Percentiles rank a stretch among this genome's conserved stretches.
Conservation (phyloP, 1,139 yeast species). For the Geotrichum klebahnii region DNA sequence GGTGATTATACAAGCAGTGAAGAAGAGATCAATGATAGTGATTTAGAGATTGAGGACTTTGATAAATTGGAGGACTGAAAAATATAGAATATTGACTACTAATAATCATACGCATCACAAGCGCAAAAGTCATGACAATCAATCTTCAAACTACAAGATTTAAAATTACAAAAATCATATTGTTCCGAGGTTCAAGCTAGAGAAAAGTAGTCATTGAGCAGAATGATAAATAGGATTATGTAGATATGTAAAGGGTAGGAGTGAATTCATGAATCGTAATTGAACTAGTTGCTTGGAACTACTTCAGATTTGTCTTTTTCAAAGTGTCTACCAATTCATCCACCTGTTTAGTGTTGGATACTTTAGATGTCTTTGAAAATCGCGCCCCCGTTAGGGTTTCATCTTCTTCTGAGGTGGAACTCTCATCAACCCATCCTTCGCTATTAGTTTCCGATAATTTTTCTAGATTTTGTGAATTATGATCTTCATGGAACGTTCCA, state of each 20-base stretch:
- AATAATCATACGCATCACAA: too few relatives aligned
- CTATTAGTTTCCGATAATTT: slow-evolving; percentile 29
- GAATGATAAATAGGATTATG: too few relatives aligned
- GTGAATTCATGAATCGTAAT: too few relatives aligned
- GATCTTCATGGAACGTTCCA: slow-evolving; percentile 16
- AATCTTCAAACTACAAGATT: too few relatives aligned
- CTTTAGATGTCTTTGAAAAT: not conserved
- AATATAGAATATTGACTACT: too few relatives aligned
- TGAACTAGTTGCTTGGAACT: too few relatives aligned
- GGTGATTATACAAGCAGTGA: slow-evolving; percentile 32
- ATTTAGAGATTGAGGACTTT: slow-evolving; percentile 22
- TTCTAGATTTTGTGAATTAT: not conserved
- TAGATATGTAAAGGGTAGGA: too few relatives aligned
- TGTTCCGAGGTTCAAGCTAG: too few relatives aligned
- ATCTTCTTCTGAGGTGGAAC: slow-evolving; percentile 15
- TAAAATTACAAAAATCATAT: too few relatives aligned
- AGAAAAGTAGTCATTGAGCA: too few relatives aligned
- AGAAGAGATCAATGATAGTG: slow-evolving; percentile 24
- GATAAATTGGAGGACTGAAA: slow-evolving; percentile 24
- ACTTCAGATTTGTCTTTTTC: not conserved
- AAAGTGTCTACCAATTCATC: not conserved
- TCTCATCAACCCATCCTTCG: slow-evolving; percentile 34
- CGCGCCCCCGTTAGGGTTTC: not conserved
- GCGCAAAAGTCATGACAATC: too few relatives aligned
- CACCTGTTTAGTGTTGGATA: not conserved